Conservation (phyloP, 1,139 yeast genomes). For the Saccharomycopsis hybrid region DNA sequence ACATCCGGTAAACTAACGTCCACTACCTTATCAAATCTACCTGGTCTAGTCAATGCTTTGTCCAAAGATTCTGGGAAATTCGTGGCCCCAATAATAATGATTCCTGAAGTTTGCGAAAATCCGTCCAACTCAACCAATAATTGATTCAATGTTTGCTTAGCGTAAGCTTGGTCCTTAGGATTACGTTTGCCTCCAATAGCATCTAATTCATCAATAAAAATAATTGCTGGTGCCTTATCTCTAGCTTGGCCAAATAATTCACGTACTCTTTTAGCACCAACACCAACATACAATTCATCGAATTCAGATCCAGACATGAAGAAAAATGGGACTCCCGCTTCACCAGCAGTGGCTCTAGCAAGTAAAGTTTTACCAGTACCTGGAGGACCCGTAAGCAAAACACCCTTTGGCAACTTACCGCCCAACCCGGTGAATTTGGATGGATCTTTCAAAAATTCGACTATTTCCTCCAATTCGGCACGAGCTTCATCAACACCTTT, state of each 20-base stretch:
- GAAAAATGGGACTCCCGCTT: constrained; percentile 97
- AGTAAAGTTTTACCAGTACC: constrained; percentile 98
- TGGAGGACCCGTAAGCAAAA: constrained; percentile 95
- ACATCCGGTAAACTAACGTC: constrained; percentile 96
- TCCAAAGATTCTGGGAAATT: constrained; percentile 96
- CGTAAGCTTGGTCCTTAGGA: constrained; percentile 96
- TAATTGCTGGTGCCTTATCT: constrained; percentile 93
- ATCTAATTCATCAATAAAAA: constrained; percentile 93
- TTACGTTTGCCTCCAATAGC: constrained; percentile 98
- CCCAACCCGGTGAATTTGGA: constrained; percentile 94
- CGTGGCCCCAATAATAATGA: constrained; percentile 95
- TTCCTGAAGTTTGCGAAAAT: constrained; percentile 86
- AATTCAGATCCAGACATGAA: constrained; percentile 98
- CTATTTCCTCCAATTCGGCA: constrained; percentile 93
- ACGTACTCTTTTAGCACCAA: constrained; percentile 96
- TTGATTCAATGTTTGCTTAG: constrained; percentile 94
- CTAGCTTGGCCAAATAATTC: constrained; percentile 91
- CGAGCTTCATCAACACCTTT: constrained; percentile 99
- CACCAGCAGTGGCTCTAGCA: constrained; percentile 99
- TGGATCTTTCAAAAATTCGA: constrained; percentile 93
- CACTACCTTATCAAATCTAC: constrained; percentile 94
- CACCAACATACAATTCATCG: constrained; percentile 97
- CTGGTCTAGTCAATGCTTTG: constrained; percentile 96
- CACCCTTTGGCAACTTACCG: constrained; percentile 96
- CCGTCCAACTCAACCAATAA: constrained; percentile 95